Base-by-base conservation (phyloP, 106 monocot species). In the Gastrodia elata region DNA sequence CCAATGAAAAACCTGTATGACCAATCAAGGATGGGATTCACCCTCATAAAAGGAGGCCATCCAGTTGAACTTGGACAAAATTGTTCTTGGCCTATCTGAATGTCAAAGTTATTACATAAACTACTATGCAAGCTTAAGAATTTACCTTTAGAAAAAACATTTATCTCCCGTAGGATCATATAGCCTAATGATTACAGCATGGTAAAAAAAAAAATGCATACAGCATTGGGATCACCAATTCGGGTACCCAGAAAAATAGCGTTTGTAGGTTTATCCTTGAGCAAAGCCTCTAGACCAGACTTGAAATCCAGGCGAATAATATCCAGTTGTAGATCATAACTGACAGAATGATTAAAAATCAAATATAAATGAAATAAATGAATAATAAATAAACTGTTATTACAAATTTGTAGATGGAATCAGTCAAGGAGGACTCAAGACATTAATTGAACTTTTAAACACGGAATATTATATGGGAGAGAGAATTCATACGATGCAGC, bases 21-120 rank as follows among this genome's bases (percentile, higher is more conserved):
- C 98, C 98, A 98, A 81, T 98, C 98, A 74, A 98, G 81, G 38
- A 98, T 98, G n/a, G 98, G 98, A 87, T 98, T 98, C 76, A 98
- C 93, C 64, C 98, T 84, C 98, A 98, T 98, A 71, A 98, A 98
- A 67, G 98, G 93, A 56, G 98, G 98, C 98, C 98, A 98, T 69
- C 98, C 93, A 61, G 59, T 76, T 72, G 98, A 98, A 76, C 98
- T 98, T 27, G 98, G 98, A 42, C 93, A 93, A 74, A 98, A 98
- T 72, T 98, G 98, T 61, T 98, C 98, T 75, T 98, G 98, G 61
- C 98, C 98, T 78, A 98, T 83, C 97, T 98, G 79, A 40, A 83
- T 58, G 39, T 40, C 25, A 39, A 83, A 7, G 9, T 77, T 16
- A 39, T 48, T 34, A 27, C 33, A 35, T 65, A 64, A 68, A 73